These are phyloP conservation scores for Pseudonitzschia multiseries DNA, from an alignment of 108 stramenopile species.

Conservation along the genomic window DNA sequence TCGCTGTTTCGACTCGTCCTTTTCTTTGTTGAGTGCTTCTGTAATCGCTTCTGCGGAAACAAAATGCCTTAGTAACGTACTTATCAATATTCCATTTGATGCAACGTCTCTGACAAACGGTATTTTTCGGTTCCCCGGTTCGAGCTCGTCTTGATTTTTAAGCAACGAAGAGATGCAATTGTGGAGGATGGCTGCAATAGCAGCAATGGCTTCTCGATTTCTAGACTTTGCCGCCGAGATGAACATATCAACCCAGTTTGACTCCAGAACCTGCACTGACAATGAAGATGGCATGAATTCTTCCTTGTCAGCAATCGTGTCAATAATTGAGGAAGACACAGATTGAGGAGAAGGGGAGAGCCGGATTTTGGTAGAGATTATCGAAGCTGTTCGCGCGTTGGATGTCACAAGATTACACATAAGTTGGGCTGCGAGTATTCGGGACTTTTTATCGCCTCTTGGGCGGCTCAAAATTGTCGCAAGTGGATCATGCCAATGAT, in stretches of 20 bases:
- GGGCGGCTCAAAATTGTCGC: slow-evolving; percentile 19
- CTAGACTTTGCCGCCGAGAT: slow-evolving; percentile 18
- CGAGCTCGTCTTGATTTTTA: not conserved
- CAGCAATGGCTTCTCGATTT: slow-evolving; percentile 66
- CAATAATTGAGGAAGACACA: slow-evolving; percentile 32
- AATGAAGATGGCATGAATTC: not conserved
- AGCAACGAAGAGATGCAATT: slow-evolving; percentile 44
- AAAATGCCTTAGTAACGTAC: slow-evolving; percentile 58
- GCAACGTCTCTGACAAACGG: slow-evolving; percentile 31
- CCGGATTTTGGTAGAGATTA: slow-evolving; percentile 38
- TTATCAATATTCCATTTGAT: slow-evolving; percentile 45
- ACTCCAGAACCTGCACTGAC: not conserved
- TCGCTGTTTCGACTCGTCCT: slow-evolving; percentile 8
- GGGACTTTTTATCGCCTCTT: slow-evolving; percentile 44
- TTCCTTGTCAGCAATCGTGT: slow-evolving; percentile 12
- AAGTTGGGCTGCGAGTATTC: slow-evolving; percentile 53
- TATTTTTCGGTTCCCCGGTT: not conserved
- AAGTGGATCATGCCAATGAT: slow-evolving; percentile 23
- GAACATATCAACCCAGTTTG: slow-evolving; percentile 54
- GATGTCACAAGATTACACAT: slow-evolving; percentile 75
- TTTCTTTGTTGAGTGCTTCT: slow-evolving; percentile 27
- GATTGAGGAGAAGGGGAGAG: slow-evolving; percentile 49
- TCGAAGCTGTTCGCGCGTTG: slow-evolving; percentile 45
- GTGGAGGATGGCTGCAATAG: slow-evolving; percentile 66
- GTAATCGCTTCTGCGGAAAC: slow-evolving; percentile 46